Percentiles rank a stretch among this genome's conserved stretches.
These are phyloP conservation scores for Vachellia pachyceras DNA, from an alignment of 306 rosid species.

Conservation along the genomic window DNA sequence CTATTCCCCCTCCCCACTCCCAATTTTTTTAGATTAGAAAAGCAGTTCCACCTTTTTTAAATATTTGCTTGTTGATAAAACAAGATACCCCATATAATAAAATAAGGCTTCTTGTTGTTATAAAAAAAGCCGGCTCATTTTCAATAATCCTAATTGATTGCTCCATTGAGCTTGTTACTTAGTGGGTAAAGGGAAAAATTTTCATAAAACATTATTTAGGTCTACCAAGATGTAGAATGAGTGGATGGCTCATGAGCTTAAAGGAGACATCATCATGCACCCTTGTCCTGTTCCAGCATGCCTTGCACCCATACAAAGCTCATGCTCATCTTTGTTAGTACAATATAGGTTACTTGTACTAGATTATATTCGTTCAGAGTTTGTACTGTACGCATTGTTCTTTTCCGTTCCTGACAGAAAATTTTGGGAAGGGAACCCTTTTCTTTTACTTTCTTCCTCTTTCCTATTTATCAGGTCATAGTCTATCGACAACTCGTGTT, in stretches of 20 bases:
- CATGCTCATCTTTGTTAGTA: conserved; percentile 9
- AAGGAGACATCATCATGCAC: not conserved
- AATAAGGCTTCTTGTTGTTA: too few species aligned
- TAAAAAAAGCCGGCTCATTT: not conserved
- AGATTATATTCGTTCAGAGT: not conserved
- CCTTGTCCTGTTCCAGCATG: not conserved
- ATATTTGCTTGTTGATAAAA: not conserved
- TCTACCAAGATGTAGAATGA: not conserved
- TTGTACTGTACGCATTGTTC: not conserved
- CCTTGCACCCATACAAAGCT: conserved; percentile 8
- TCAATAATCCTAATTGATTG: not conserved
- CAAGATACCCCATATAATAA: too few species aligned
- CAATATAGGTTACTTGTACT: not conserved
- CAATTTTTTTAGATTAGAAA: not conserved
- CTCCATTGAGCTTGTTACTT: not conserved
- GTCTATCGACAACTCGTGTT: not conserved
- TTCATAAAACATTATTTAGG: not conserved
- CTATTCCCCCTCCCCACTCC: not conserved
- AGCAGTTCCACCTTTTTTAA: too few species aligned
- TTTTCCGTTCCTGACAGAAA: not conserved
- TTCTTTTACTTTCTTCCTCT: not conserved
- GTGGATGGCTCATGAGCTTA: not conserved
- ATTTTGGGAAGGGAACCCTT: not conserved
- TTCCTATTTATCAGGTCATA: not conserved
- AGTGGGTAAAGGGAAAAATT: not conserved